A percentile compares a stretch with the other conserved stretches of the same genome.
Evolutionary conservation across 2,329 filamentous ascomycete genomes (phyloP).

Genomic region (Thielaviopsis ethacetica): DNA sequence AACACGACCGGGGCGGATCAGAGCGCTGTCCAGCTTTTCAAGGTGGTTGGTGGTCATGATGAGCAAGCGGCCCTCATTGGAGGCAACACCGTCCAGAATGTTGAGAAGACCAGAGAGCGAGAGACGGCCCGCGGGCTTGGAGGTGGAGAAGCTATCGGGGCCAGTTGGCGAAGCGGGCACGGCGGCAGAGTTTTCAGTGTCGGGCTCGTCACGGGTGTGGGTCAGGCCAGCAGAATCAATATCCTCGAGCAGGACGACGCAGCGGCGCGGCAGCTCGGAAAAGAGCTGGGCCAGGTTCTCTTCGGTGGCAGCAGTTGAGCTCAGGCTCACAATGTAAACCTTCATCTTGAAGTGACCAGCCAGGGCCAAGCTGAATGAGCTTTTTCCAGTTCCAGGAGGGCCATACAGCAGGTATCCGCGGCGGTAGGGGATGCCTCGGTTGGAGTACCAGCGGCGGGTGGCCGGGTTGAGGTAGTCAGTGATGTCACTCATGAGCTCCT

Average conservation of each 20-base stretch:
- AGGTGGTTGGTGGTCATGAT: slow-evolving; percentile 52
- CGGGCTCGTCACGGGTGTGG: slow-evolving; percentile 31
- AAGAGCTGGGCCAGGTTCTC: slow-evolving; percentile 50
- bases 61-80: slow-evolving; percentile 44
- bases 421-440: slow-evolving; percentile 71
- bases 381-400: slow-evolving; percentile 67
- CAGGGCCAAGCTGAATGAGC: slow-evolving; percentile 51
- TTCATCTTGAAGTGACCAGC: slow-evolving; percentile 54
- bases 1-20: slow-evolving; percentile 45
- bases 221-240: slow-evolving; percentile 59
- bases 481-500: slow-evolving; percentile 42
- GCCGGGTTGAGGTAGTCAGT: slow-evolving; percentile 45
- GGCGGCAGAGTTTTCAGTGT: slow-evolving; percentile 2
- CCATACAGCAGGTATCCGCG: slow-evolving; percentile 71
- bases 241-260: slow-evolving; percentile 60
- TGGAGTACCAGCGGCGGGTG: slow-evolving; percentile 63
- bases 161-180: not conserved
- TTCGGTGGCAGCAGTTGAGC: slow-evolving; percentile 44
- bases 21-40: slow-evolving; percentile 43
- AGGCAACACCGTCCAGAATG: slow-evolving; percentile 58
- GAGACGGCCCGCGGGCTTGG: slow-evolving; percentile 23
- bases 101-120: slow-evolving; percentile 67
- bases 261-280: slow-evolving; percentile 48
- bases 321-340: slow-evolving; percentile 57
- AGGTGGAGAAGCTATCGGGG: not conserved